Conservation (phyloP, 176 grass and related monocot species). For the barley (Hordeum vulgare) region MorexV3_pseudomolecules_assembly NC_058522.1:446989165-446989664, state of each 20-base stretch:
- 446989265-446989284: neutral
- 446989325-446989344: neutral
- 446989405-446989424: neutral
- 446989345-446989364: conserved; percentile 6
- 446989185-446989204: conserved; percentile 11
- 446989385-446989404: neutral
- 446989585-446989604: neutral
- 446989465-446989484: neutral
- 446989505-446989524: neutral
- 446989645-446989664: neutral
- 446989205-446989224: neutral
- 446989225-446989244: neutral
- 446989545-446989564: neutral
- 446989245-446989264: too few species aligned
- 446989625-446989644: neutral
- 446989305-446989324: neutral
- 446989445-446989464: neutral
- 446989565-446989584: neutral
- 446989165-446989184: conserved; percentile 9
- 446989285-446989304: neutral
- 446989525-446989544: neutral
- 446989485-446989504: neutral
- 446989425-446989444: conserved; percentile 10
- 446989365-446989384: neutral
- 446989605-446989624: neutral